Evolutionary conservation across 306 rosid genomes (phyloP).

Genomic region (Malus asiatica): DNA sequence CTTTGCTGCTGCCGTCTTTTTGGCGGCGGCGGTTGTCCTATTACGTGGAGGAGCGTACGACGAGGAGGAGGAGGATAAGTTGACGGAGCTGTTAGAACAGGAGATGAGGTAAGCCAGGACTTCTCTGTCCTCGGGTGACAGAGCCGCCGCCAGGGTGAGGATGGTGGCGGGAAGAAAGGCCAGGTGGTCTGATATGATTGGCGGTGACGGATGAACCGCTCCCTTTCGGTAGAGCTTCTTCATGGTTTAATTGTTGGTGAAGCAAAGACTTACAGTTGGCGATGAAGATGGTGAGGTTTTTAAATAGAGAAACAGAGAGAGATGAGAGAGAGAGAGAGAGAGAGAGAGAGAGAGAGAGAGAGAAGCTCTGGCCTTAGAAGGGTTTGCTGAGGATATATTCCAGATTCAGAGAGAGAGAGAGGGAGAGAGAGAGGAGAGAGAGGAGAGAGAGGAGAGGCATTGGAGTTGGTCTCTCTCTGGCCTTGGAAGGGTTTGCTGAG

Average conservation of each 20-base stretch:
- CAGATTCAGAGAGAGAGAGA: neutral
- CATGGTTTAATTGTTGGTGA: conserved; percentile 24
- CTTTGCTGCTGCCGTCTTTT: neutral
- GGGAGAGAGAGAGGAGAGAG: neutral
- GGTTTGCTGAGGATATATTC: conserved; percentile 36
- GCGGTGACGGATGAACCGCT: conserved; percentile 78
- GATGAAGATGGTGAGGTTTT: neutral
- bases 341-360: neutral
- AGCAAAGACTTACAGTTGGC: neutral
- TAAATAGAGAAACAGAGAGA: neutral
- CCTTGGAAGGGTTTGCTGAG: conserved; percentile 20
- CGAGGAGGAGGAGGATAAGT: conserved; percentile 9
- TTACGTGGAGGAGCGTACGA: conserved; percentile 13
- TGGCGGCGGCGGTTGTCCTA: neutral
- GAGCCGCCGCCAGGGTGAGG: conserved; percentile 63
- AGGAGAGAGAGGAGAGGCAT: neutral
- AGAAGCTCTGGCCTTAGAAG: neutral
- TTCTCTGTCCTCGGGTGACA: conserved; percentile 66
- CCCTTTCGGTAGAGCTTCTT: conserved; percentile 84
- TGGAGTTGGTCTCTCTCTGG: conserved; percentile 33
- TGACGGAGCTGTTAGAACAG: conserved; percentile 27
- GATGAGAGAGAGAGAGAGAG: neutral
- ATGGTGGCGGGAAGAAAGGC: conserved; percentile 78
- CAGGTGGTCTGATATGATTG: conserved; percentile 62
- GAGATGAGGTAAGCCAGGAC: conserved; percentile 73